These are phyloP conservation scores for Clonostachys sp. DNA, from an alignment of 2,329 filamentous ascomycete genomes.

Conservation along the genomic window DNA sequence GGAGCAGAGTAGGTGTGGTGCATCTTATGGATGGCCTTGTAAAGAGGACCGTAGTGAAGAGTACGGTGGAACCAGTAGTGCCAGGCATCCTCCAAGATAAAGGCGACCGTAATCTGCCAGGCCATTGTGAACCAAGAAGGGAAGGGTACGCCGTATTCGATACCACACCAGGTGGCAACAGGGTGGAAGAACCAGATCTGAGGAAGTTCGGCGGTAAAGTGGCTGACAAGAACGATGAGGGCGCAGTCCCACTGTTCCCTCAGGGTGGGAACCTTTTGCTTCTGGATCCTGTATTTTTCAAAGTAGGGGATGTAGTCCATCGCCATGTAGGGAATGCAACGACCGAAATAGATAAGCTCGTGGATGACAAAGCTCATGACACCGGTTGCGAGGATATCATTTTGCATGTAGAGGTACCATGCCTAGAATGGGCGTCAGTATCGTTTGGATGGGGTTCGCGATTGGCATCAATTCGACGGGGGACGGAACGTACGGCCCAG, in stretches of 20 bases:
- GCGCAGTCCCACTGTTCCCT: conserved; percentile 95
- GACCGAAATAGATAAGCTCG: conserved; percentile 91
- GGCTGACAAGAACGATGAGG: conserved; percentile 83
- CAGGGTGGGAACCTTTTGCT: conserved; percentile 82
- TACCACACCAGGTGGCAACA: conserved; percentile 86
- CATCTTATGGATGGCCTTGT: conserved; percentile 97
- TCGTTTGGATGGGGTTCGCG: neutral
- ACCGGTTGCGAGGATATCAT: conserved; percentile 91
- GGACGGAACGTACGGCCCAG: conserved; percentile 65
- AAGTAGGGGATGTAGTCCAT: conserved; percentile 85
- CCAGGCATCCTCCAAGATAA: conserved; percentile 94
- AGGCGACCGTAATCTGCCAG: conserved; percentile 89
- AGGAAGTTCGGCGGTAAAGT: conserved; percentile 96
- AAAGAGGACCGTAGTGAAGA: conserved; percentile 91
- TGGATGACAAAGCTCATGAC: conserved; percentile 98
- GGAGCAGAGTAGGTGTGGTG: conserved; percentile 98
- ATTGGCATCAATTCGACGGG: conserved; percentile 1
- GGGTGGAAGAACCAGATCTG: conserved; percentile 99
- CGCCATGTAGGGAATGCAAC: conserved; percentile 85
- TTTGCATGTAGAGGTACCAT: conserved; percentile 98
- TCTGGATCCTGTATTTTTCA: conserved; percentile 92
- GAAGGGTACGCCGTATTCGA: conserved; percentile 86
- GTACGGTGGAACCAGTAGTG: conserved; percentile 95
- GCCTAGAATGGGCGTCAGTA: conserved; percentile 34
- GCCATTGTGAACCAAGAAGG: conserved; percentile 81